These are phyloP conservation scores for Phytophthora europaea DNA, from an alignment of 352 stramenopile genomes.

Conservation along the genomic window DNA sequence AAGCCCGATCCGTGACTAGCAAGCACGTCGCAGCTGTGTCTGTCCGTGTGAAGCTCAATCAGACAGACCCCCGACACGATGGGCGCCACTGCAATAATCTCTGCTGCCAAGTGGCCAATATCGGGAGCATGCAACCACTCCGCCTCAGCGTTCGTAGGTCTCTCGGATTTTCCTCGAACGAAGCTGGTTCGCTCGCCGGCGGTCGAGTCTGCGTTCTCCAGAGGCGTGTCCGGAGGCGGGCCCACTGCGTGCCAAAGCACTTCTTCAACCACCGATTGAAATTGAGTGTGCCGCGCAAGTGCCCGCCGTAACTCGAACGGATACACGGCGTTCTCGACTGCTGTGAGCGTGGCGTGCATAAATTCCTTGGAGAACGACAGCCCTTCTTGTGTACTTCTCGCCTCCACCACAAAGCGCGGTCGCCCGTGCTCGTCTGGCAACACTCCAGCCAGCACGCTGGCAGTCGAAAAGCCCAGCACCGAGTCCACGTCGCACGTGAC, in stretches of 20 bases:
- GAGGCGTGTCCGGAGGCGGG: constrained; percentile 14
- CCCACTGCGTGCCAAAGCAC: constrained; percentile 48
- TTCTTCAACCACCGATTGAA: constrained; percentile 47
- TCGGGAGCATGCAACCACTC: constrained; percentile 51
- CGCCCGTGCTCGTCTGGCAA: constrained; percentile 62
- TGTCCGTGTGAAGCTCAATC: constrained; percentile 56
- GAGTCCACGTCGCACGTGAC: constrained; percentile 57
- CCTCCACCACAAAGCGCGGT: constrained; percentile 72
- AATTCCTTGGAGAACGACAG: constrained; percentile 62
- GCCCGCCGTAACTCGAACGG: constrained; percentile 67
- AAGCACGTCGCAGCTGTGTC: constrained; percentile 49
- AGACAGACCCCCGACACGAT: constrained; percentile 55
- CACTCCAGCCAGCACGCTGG: constrained; percentile 37
- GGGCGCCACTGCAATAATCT: constrained; percentile 35
- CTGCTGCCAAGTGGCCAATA: constrained; percentile 39
- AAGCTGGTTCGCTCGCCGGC: constrained; percentile 1
- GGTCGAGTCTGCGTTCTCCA: constrained; percentile 16
- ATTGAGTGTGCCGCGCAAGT: constrained; percentile 31
- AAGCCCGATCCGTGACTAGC: constrained; percentile 29
- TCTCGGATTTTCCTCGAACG: constrained; percentile 15
- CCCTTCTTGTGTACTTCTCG: constrained; percentile 51
- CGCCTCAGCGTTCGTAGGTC: constrained; percentile 21
- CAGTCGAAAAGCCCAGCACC: constrained; percentile 30
- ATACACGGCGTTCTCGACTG: constrained; percentile 77
- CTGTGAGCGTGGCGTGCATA: constrained; percentile 60